These are phyloP conservation scores for Aspergillus caelatus DNA, from an alignment of 2,329 filamentous ascomycete species.

Conservation along the genomic window DNA sequence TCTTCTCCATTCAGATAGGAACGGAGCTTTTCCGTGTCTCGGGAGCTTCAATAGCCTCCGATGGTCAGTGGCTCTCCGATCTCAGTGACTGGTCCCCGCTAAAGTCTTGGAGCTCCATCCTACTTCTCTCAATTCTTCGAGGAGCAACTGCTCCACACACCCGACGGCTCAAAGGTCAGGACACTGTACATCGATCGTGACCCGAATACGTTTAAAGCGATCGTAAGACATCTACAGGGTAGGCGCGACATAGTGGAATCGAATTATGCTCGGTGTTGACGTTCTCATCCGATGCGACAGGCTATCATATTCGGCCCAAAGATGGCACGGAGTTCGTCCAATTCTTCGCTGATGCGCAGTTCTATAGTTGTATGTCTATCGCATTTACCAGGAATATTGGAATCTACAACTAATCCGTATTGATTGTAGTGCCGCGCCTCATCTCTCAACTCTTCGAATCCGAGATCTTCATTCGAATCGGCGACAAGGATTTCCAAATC, in stretches of 20 bases:
- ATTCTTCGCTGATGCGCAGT: constrained; percentile 91
- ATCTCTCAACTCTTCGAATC: constrained; percentile 90
- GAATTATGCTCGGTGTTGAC: neutral
- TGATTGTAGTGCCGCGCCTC: constrained; percentile 74
- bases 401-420: constrained; percentile 4
- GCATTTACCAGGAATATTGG: neutral
- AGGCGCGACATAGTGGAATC: neutral
- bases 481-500: constrained; percentile 83
- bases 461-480: constrained; percentile 85
- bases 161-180: constrained; percentile 62
- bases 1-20: constrained; percentile 72
- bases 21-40: constrained; percentile 70
- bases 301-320: constrained; percentile 81
- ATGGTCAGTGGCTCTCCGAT: constrained; percentile 58
- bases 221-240: constrained; percentile 84
- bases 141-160: constrained; percentile 71
- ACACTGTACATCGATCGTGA: constrained; percentile 96
- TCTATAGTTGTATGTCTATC: constrained; percentile 73
- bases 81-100: constrained; percentile 32
- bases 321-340: constrained; percentile 88
- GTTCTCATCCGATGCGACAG: constrained; percentile 31
- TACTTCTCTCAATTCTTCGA: constrained; percentile 96
- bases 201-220: constrained; percentile 84
- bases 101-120: constrained; percentile 75
- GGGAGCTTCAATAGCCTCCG: constrained; percentile 70